A percentile compares a stretch with the other conserved stretches of the same genome.
phyloP scores from a whole-genome alignment of 2,329 filamentous ascomycete species.

The Aspergillus chevalieri region DNA sequence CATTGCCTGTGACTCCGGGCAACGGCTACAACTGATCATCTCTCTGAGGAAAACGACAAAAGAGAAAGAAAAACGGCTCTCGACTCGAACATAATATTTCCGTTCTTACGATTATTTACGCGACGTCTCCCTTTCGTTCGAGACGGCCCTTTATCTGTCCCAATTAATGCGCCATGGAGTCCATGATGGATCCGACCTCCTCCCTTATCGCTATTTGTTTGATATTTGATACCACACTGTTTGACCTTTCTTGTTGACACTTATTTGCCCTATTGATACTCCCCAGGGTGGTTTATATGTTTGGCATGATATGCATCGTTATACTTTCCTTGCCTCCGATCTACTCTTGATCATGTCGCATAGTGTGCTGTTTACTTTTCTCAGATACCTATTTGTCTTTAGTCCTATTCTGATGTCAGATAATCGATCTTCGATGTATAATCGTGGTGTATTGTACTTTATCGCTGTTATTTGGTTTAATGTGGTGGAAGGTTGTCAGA shows the following conservation, averaged over 20 bases:
- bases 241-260: conserved; percentile 6
- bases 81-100: conserved; percentile 3
- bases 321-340: conserved; percentile 3
- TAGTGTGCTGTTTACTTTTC: conserved; percentile 14
- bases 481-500: too few relatives aligned
- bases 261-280: not conserved
- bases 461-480: not conserved
- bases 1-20: conserved; percentile 42
- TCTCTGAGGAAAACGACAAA: not conserved
- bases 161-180: not conserved
- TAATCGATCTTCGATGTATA: conserved; percentile 9
- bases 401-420: conserved; percentile 20
- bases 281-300: conserved; percentile 5
- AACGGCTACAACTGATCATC: conserved; percentile 24
- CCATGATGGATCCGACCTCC: not conserved
- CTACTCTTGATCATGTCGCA: conserved; percentile 6
- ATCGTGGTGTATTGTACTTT: not conserved
- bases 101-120: not conserved
- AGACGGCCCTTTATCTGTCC: not conserved
- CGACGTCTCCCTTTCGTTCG: not conserved
- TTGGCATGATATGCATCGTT: conserved; percentile 4
- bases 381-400: conserved; percentile 32
- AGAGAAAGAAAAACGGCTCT: not conserved
- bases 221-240: conserved; percentile 11
- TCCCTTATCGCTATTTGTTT: not conserved